Percentiles rank a stretch among this genome's conserved stretches.
Conservation (phyloP, 208 protist genomes). For the Crithidia sp. region DNA sequence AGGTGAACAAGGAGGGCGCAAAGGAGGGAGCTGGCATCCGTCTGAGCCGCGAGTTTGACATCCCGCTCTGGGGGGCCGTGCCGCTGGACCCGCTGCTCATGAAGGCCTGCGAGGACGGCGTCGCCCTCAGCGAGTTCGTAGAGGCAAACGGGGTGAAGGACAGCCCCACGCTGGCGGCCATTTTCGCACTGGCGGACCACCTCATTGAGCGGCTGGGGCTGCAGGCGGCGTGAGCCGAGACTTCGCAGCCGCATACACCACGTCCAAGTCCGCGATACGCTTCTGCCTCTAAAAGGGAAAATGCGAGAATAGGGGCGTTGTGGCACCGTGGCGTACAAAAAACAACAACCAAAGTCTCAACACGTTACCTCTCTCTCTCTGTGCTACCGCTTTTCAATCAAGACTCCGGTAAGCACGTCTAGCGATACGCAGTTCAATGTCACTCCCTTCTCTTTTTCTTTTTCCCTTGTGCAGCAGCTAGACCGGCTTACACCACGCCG, state of each 20-base stretch:
- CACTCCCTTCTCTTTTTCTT: too few relatives aligned
- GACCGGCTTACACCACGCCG: too few relatives aligned
- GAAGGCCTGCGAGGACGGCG: slow-evolving; percentile 91
- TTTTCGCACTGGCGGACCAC: slow-evolving; percentile 49
- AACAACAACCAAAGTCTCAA: too few relatives aligned
- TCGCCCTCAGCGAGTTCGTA: slow-evolving; percentile 57
- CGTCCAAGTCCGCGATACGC: too few relatives aligned
- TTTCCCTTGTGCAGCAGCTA: too few relatives aligned
- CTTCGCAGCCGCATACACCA: not conserved
- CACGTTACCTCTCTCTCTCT: too few relatives aligned
- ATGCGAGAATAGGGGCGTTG: too few relatives aligned
- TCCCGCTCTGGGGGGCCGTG: slow-evolving; percentile 88
- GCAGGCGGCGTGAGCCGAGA: slow-evolving; percentile 10
- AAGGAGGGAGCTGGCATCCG: slow-evolving; percentile 68
- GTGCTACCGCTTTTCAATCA: too few relatives aligned
- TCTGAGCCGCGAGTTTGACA: slow-evolving; percentile 79
- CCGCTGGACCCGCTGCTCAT: slow-evolving; percentile 93
- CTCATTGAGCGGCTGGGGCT: slow-evolving; percentile 50
- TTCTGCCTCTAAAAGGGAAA: too few relatives aligned
- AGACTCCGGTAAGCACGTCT: too few relatives aligned
- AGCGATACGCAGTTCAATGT: too few relatives aligned
- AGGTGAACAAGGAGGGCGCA: slow-evolving; percentile 29
- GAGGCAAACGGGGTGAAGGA: slow-evolving; percentile 29
- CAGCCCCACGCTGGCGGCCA: slow-evolving; percentile 53
- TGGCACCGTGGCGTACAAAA: too few relatives aligned